Evolutionary conservation across 768 basidiomycete species (phyloP).

Genomic region (Boletus rubescentipes): DNA sequence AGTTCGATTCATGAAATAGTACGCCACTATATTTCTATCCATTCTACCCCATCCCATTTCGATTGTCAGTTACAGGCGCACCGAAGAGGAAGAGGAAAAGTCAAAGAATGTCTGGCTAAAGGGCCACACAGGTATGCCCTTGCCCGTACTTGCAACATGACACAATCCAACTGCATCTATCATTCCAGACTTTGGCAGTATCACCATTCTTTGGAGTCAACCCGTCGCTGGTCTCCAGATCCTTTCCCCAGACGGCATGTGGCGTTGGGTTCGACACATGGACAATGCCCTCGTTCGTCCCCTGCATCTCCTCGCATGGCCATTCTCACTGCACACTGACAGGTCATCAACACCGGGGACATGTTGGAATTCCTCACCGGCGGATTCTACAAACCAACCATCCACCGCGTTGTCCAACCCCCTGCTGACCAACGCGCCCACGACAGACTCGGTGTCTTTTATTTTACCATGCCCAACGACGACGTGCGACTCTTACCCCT

Average conservation of each 20-base stretch:
- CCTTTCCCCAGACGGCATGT: constrained; percentile 47
- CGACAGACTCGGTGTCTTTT: constrained; percentile 54
- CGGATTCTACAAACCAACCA: constrained; percentile 56
- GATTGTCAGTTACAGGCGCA: constrained; percentile 45
- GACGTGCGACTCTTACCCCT: constrained; percentile 45
- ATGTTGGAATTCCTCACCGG: constrained; percentile 58
- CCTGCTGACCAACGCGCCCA: constrained; percentile 48
- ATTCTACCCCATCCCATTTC: neutral
- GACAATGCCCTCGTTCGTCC: constrained; percentile 51
- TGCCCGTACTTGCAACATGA: neutral
- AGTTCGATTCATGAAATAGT: constrained; percentile 72
- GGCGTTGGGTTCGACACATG: constrained; percentile 59
- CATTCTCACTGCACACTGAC: neutral
- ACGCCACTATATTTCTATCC: constrained; percentile 9
- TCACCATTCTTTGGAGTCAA: constrained; percentile 61
- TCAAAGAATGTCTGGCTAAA: constrained; percentile 59
- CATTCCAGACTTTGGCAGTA: constrained; percentile 51
- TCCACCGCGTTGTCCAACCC: constrained; percentile 61
- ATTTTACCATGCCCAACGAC: constrained; percentile 55
- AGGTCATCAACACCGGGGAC: constrained; percentile 63
- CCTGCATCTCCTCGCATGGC: neutral
- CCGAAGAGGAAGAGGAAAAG: constrained; percentile 46
- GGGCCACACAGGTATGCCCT: constrained; percentile 51
- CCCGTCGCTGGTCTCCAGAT: constrained; percentile 60
- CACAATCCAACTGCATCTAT: constrained; percentile 30